Evolutionary conservation across 2,329 filamentous ascomycete species (phyloP).

Genomic region (Alternaria gansuensis): DNA sequence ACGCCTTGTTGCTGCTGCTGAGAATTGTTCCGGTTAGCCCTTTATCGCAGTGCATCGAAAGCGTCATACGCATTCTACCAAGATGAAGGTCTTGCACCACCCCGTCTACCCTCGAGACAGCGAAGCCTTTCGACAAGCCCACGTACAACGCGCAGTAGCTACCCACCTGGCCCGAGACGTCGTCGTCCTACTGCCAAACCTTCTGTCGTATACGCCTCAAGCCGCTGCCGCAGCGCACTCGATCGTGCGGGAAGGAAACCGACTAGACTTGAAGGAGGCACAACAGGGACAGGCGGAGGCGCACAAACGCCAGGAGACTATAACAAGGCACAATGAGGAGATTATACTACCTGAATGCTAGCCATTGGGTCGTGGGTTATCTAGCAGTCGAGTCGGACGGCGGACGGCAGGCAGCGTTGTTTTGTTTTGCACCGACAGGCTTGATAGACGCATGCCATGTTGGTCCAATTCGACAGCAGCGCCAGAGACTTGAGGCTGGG

Average conservation of each 20-base stretch:
- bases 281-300: neutral
- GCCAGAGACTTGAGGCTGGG: neutral
- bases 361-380: neutral
- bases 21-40: neutral
- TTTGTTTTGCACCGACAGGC: too few relatives aligned
- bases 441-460: neutral
- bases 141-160: neutral
- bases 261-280: neutral
- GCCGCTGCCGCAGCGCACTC: slow-evolving; percentile 1
- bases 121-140: neutral
- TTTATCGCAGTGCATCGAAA: neutral
- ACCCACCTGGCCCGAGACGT: too few relatives aligned
- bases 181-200: neutral
- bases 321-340: neutral
- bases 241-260: neutral
- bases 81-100: neutral
- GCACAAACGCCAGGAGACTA: neutral
- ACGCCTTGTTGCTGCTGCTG: neutral
- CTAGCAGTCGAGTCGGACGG: neutral
- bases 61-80: neutral
- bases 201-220: neutral
- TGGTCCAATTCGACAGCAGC: too few relatives aligned
- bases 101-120: neutral
- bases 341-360: neutral
- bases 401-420: neutral